Evolutionary conservation across 2,329 filamentous ascomycete species (phyloP), one percentile per base, ranked within the genome.

Genomic region (Huntiella omanensis): DNA sequence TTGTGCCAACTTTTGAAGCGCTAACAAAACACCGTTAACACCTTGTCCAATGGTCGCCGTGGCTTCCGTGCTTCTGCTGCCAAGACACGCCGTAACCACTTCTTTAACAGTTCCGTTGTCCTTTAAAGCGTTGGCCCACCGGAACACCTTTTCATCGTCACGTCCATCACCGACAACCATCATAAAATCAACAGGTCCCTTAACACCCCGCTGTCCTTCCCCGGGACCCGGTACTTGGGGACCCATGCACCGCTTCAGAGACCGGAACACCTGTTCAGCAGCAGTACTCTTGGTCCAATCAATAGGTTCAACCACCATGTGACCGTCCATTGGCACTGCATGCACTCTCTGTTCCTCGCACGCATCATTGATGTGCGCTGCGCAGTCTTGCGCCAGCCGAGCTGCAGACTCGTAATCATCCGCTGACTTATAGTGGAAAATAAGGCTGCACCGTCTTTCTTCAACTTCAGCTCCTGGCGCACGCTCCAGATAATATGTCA

Each of bases 351-450:
- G 83, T 47, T 72, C 75, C 57, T 85, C 80, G 58, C 86, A 94
- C 0, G 85, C 83, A 57, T 94, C 87, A 57, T 96, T 96, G 67
- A 96, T 91, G 56, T 95, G 87, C 51, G 83, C 87, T 0, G 85
- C 85, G 56, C 86, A 93, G 58, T 96, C 88, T 15, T 80, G 82
- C 0, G 86, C 88, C 55, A 87, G 81, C 15, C 85, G 77, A 49
- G 73, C 70, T 0, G 87, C 87, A 17, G 74, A 71, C 44, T 80
- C 40, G 37, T 49, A 47, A 41, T 48, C 36, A 44, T 52, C 52
- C 7, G 53, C 53, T 38, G 47, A 53, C 44, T 53, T 53, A 46
- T 52, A 54, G 42, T 52, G 52, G 51, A 54, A 54, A 17, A 52
- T 53, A n/a, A 95, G 68, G 35, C 83, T 91, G 66, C 85, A 94